Base-by-base conservation (phyloP, 768 basidiomycete species). In the Panellus pusillus region DNA sequence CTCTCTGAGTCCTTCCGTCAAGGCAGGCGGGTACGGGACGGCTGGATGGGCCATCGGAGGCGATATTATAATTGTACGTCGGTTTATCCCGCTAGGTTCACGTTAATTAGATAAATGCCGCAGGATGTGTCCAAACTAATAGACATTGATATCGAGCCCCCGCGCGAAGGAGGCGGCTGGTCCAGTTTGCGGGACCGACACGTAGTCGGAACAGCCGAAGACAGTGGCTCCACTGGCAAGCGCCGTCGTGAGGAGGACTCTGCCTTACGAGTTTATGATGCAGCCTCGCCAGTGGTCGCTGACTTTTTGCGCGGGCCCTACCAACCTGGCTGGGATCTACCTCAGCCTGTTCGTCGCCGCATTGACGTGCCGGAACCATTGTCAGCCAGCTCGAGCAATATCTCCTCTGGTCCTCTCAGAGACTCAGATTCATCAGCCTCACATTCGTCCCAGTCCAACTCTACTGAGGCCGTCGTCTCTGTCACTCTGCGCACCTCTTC, bases 1-100 rank as follows among this genome's bases (percentile, higher is more conserved):
- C 63, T 70, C 71, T 0, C 72, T 95, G 3, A 83, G 87, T 9
- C 81, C 88, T 6, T 93, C 91, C 9, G 79, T 93, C 62, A 93
- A 92, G 66, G 89, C 91, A 1, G 94, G 94, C 20, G 94, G 94
- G 0, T 94, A 89, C 65, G 94, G 93, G 6, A 94, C 90, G 1
- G 91, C 87, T 9, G 93, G 92, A 1, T 93, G 92, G 89, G 83
- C 91, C 43, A 81, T 95, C 49, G 84, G 84, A 14, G 94, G 94
- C 38, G 86, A 93, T 63, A 74, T 94, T 50, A 83, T 93, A 63
- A 68, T 94, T 55, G 91, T 93, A 70, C 70, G 92, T 46, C 79
- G 76, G 63, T 79, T 9, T 37, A 17, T 38, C 14, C 15, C 24
- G 24, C 11, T 6, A 27, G 8, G 12, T 40, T 31, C 2, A 37